A percentile compares a stretch with the other conserved stretches of the same genome.
phyloP scores from a whole-genome alignment of 306 rosid genomes.

The Lithocarpus polystachyus region DNA sequence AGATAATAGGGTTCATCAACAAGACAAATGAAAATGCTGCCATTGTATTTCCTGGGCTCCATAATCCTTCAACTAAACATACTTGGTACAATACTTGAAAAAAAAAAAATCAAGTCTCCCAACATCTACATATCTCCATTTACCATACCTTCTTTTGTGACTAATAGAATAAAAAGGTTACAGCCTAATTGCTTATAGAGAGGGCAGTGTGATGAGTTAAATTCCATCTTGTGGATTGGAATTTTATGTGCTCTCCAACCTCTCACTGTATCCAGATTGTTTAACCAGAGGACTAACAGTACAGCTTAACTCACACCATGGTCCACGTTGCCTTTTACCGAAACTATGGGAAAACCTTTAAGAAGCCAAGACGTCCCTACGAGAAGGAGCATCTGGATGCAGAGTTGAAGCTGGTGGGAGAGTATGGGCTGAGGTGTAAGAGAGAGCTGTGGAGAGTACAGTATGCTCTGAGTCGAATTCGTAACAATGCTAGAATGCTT shows the following conservation, averaged over 20 bases:
- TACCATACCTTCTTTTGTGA: no score
- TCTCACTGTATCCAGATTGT: no score
- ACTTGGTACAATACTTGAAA: neutral
- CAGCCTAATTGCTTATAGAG: no score
- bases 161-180: no score
- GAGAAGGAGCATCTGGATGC: conserved; percentile 53
- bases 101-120: neutral
- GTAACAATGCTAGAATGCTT: conserved; percentile 44
- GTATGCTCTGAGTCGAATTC: conserved; percentile 38
- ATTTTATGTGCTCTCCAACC: no score
- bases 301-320: neutral
- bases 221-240: no score
- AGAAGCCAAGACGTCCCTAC: conserved; percentile 50
- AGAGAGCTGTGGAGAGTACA: conserved; percentile 53
- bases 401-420: conserved; percentile 46
- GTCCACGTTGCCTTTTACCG: conserved; percentile 33
- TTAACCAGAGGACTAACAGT: no score
- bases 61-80: neutral
- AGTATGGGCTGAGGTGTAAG: conserved; percentile 45
- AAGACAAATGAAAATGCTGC: neutral
- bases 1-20: neutral
- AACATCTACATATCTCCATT: no score
- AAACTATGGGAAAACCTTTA: conserved; percentile 46
- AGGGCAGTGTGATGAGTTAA: no score
- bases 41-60: neutral